Evolutionary conservation across 495 filamentous ascomycete species (phyloP).

Genomic region (Hypoxylon perforatum): DNA sequence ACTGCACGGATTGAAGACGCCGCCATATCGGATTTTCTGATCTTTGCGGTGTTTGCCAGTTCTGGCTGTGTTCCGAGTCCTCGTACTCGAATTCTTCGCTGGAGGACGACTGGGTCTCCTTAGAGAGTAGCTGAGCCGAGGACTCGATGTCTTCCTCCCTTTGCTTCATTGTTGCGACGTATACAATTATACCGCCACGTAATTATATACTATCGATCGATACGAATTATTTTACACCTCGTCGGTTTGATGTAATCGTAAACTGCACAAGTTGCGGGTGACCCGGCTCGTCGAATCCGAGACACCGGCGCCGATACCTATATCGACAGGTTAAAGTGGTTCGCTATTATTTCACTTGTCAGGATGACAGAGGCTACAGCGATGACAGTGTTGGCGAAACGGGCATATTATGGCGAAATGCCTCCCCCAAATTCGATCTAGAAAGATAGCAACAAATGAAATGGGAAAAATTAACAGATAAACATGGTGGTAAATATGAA

Average conservation of each 20-base stretch:
- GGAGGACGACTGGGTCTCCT: constrained; percentile 27
- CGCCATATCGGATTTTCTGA: constrained; percentile 35
- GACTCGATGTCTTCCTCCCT: constrained; percentile 42
- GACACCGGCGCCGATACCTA: constrained; percentile 5
- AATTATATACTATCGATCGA: not conserved
- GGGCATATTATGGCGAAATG: constrained; percentile 24
- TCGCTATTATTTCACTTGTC: constrained; percentile 1
- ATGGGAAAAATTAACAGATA: constrained; percentile 2
- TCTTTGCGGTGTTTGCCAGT: constrained; percentile 22
- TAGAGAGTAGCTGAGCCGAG: constrained; percentile 32
- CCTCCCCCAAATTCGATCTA: not conserved
- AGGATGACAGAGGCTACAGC: constrained; percentile 4
- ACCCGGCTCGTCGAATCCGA: not conserved
- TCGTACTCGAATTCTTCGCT: constrained; percentile 43
- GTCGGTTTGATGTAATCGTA: not conserved
- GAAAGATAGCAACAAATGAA: constrained; percentile 12
- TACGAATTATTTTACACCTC: not conserved
- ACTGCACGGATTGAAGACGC: constrained; percentile 31
- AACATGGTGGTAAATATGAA: not conserved
- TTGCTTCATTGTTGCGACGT: constrained; percentile 31
- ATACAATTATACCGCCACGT: not conserved
- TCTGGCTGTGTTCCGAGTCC: constrained; percentile 26
- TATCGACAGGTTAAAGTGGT: not conserved
- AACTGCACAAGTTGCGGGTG: not conserved
- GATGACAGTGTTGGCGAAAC: constrained; percentile 17